Conservation (phyloP, 306 rosid species). For the Pyrus pyrifolia region DNA sequence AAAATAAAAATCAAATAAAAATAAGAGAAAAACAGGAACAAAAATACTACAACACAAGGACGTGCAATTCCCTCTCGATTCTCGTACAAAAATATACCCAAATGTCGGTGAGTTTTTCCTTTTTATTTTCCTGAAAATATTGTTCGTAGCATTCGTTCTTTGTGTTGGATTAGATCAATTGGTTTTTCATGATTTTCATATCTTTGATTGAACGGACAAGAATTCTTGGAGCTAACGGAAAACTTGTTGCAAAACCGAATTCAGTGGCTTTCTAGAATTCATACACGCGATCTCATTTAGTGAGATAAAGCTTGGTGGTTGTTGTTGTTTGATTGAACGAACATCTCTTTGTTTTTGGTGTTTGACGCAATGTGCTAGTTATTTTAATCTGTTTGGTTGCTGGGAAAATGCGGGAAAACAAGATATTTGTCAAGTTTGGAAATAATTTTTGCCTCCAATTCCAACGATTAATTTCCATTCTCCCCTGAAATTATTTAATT, state of each 20-base stretch:
- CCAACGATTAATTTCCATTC: background rate
- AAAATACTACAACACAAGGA: background rate
- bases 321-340: background rate
- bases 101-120: conserved; percentile 44
- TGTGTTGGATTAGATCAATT: background rate
- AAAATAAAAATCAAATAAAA: background rate
- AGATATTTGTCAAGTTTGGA: background rate
- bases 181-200: background rate
- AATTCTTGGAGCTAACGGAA: too few relatives aligned
- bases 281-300: too few relatives aligned
- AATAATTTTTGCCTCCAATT: background rate
- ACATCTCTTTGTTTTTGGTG: background rate
- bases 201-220: background rate
- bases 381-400: background rate
- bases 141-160: background rate
- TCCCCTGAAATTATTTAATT: background rate
- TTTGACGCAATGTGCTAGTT: background rate
- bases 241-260: too few relatives aligned
- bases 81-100: conserved; percentile 1
- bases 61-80: conserved; percentile 3
- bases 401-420: conserved; percentile 1
- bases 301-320: too few relatives aligned
- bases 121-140: background rate
- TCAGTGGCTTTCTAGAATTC: too few relatives aligned
- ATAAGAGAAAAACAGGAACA: background rate